Evolutionary conservation across 257 asterid genomes (phyloP).

Genomic region (Ophiorrhiza pumila): DNA sequence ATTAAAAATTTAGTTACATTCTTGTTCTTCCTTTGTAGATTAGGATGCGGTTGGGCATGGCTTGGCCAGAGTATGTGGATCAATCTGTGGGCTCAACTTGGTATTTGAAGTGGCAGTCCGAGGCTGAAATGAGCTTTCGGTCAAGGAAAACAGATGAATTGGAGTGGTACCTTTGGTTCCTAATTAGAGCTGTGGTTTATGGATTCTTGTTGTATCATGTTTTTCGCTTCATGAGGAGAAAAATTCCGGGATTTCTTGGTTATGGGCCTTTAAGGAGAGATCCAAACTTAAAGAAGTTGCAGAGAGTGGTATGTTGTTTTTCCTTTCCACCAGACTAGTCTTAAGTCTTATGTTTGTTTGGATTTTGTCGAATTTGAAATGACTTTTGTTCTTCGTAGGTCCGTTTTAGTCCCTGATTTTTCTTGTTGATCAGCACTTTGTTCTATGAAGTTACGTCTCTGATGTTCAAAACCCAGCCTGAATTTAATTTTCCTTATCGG

Average conservation of each 20-base stretch:
- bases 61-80: constrained; percentile 87
- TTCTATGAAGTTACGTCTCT: background rate
- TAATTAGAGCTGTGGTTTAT: constrained; percentile 59
- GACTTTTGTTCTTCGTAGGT: background rate
- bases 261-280: constrained; percentile 65
- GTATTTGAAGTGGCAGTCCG: constrained; percentile 89
- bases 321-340: constrained; percentile 17
- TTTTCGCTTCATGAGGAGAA: constrained; percentile 58
- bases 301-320: constrained; percentile 65
- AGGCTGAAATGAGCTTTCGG: constrained; percentile 60
- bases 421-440: background rate
- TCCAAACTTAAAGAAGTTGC: constrained; percentile 72
- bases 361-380: background rate
- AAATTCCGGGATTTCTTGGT: constrained; percentile 72
- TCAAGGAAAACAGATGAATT: constrained; percentile 56
- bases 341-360: constrained; percentile 1
- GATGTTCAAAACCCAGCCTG: background rate
- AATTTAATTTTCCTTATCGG: background rate
- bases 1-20: constrained; percentile 11
- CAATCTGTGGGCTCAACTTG: constrained; percentile 67
- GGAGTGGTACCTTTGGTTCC: constrained; percentile 81
- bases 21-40: constrained; percentile 38
- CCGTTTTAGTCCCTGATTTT: background rate
- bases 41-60: constrained; percentile 86
- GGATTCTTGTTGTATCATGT: constrained; percentile 58